Percentiles rank a stretch among this genome's conserved stretches.
Conservation (phyloP, 176 grass and related monocot species). For the Paspalum vaginatum region DNA sequence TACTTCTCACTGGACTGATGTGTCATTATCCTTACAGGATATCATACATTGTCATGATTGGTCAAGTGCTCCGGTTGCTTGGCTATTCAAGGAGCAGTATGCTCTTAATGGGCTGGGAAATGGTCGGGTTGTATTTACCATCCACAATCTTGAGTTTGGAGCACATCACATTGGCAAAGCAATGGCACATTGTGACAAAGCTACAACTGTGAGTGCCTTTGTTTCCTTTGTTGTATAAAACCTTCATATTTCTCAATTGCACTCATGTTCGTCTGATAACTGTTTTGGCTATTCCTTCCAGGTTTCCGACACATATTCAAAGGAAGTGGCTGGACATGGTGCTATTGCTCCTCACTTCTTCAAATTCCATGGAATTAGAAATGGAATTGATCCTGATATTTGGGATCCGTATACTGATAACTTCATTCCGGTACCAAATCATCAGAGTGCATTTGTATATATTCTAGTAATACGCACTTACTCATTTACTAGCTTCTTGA, state of each 20-base stretch:
- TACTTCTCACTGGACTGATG: background rate
- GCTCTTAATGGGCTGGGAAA: slow-evolving; percentile 62
- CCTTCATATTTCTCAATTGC: slow-evolving; percentile 9
- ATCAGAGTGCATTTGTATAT: slow-evolving; percentile 4
- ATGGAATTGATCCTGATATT: slow-evolving; percentile 82
- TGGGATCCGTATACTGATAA: slow-evolving; percentile 73
- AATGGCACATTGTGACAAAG: slow-evolving; percentile 77
- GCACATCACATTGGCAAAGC: slow-evolving; percentile 83
- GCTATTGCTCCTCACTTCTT: slow-evolving; percentile 82
- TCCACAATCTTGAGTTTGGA: slow-evolving; percentile 98
- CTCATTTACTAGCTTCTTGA: slow-evolving; percentile 19
- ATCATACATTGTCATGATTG: slow-evolving; percentile 99
- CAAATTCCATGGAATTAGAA: slow-evolving; percentile 79
- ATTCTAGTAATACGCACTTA: slow-evolving; percentile 14
- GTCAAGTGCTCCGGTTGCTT: slow-evolving; percentile 94
- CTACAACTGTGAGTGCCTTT: slow-evolving; percentile 81
- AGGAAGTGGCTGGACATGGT: slow-evolving; percentile 81
- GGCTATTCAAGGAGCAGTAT: slow-evolving; percentile 93
- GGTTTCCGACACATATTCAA: slow-evolving; percentile 88
- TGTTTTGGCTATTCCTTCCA: slow-evolving; percentile 42
- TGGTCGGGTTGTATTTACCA: slow-evolving; percentile 86
- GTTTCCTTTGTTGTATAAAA: slow-evolving; percentile 22
- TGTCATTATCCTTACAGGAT: slow-evolving; percentile 59
- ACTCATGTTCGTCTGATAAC: slow-evolving; percentile 23
- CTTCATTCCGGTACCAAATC: slow-evolving; percentile 57